Evolutionary conservation across 768 basidiomycete genomes (phyloP), one percentile per base, ranked within the genome.

Genomic region (Panus rudis): DNA sequence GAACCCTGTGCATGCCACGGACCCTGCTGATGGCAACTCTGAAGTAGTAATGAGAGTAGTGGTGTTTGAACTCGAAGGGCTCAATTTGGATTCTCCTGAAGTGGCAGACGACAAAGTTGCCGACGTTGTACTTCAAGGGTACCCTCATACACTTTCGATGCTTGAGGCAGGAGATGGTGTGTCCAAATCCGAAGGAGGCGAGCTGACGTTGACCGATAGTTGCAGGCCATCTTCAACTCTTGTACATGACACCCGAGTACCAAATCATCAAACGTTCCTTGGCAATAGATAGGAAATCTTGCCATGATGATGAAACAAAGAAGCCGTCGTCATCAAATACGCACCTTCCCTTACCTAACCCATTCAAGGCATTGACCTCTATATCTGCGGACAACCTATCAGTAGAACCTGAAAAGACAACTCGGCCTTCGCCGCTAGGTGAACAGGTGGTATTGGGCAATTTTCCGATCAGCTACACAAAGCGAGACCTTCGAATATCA

Each of bases 301-400:
- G n/a, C n/a, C n/a, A n/a, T n/a, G n/a, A n/a, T n/a, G n/a, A n/a
- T n/a, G n/a, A n/a, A n/a, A n/a, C n/a, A n/a, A 32, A 60, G 12
- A 46, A 54, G 21, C 39, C 59, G 16, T 53, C 65, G 35, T 54
- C 63, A 28, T 49, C 48, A 30, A 55, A 49, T 37, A 56, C 60
- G 26, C 40, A 51, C 25, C 56, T 78, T n/a, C 67, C 70, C 1
- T 61, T 84, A n/a, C 68, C 81, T 6, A 82, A 79, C 47, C 72
- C 79, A 3, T 79, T 87, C 66, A 87, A 79, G 55, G 63, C 68
- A 1, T 66, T 76, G 12, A 67, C 68, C 42, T 63, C 63, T 21
- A 67, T 57, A n/a, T 75, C 76, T n/a, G 52, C 67, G 0, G 81
- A 83, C 23, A 65, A 68, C 41, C 39, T 74, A 3, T 30, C 48